Evolutionary conservation across 78 protist genomes (phyloP), one percentile per base, ranked within the genome.

Genomic region (Dictyostelium brefeldianum): DNA sequence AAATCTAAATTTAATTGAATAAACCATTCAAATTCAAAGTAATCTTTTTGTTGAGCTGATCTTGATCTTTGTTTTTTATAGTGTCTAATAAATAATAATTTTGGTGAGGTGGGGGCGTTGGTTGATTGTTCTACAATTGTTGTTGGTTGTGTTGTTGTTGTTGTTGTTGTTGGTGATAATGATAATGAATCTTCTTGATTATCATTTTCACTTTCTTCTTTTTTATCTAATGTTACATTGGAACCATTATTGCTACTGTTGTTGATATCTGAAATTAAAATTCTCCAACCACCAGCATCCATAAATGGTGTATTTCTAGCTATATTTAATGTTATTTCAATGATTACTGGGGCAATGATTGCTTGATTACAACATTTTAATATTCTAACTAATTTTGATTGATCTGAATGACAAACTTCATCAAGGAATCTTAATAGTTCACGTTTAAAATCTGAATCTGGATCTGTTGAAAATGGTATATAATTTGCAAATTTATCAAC

Each of bases 281-380:
- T 87, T 59, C 81, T 47, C 93, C 90, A 79, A 71, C 71, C 81
- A 91, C 95, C 95, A 29, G 87, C 89, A 54, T 91, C 95, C 90
- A 83, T 91, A 12, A 91, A 91, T 27, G 70, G 95, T 20, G 74
- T 15, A 50, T 29, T 36, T 50, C 78, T 82, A 27, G 89, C 89
- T n/a, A 91, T 65, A 48, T 81, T 91, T 15, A 91, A 46, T 56
- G 95, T 91, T 43, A 91, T 36, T 81, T 91, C 95, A 14, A 91
- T 91, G 57, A 91, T 81, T 5, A 85, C 95, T 0, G 95, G 95
- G 2, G 95, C 95, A 43, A 91, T 91, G 56, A 91, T 79, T 12
- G 83, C 95, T 62, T 91, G 95, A 53, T 91, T 91, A 47, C 95
- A 91, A 65, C 92, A 82, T 77, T 91, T 91, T 11, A 91, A 57